A percentile compares a stretch with the other conserved stretches of the same genome.
Evolutionary conservation across 2,329 filamentous ascomycete genomes (phyloP).

Genomic region (Seiridium cupressi): DNA sequence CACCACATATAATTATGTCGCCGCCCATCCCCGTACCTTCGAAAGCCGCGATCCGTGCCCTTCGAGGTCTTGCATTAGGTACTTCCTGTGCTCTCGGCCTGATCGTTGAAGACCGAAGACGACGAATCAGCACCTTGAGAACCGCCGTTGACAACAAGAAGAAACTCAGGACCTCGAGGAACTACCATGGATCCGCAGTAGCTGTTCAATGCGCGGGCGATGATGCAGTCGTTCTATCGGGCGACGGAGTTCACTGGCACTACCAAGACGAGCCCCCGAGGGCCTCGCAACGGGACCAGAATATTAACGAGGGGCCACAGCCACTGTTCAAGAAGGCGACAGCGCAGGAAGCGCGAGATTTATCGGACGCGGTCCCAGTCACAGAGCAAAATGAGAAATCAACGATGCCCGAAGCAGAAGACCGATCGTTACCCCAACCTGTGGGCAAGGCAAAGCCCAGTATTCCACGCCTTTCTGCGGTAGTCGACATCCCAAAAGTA

Average conservation of each 20-base stretch:
- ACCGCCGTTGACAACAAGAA: conserved; percentile 52
- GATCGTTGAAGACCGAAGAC: conserved; percentile 55
- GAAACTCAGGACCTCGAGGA: conserved; percentile 41
- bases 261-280: conserved; percentile 2
- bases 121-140: conserved; percentile 49
- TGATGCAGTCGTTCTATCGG: conserved; percentile 11
- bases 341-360: no score
- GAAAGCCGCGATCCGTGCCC: conserved; percentile 52
- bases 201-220: conserved; percentile 12
- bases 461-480: not conserved
- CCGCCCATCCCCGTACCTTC: conserved; percentile 49
- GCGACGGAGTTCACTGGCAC: conserved; percentile 16
- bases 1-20: conserved; percentile 34
- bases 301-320: not conserved
- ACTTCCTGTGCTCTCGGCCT: conserved; percentile 56
- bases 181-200: conserved; percentile 23
- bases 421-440: no score
- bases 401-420: no score
- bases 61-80: conserved; percentile 54
- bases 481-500: not conserved
- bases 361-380: no score
- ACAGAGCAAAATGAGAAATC: no score
- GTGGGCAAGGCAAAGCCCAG: no score
- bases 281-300: not conserved
- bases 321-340: not conserved